Percentiles rank a stretch among this genome's conserved stretches.
Conservation (phyloP, 768 basidiomycete genomes). For the Cantharellus anzutake region DNA sequence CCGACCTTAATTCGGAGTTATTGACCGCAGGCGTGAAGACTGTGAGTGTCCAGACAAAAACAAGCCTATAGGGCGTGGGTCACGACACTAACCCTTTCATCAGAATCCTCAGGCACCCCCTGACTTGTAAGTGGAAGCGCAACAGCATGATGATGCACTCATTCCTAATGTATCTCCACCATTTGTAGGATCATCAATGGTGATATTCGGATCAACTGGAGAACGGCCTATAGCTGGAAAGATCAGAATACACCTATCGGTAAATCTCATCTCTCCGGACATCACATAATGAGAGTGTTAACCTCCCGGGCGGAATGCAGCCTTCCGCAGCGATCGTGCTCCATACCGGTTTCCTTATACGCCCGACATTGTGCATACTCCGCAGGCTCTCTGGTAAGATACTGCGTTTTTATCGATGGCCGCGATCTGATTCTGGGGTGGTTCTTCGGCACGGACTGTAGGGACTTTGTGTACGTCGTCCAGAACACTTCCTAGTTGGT, state of each 20-base stretch:
- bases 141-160: not conserved
- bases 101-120: conserved; percentile 21
- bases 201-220: not conserved
- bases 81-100: not conserved
- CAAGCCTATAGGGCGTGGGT: not conserved
- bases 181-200: not conserved
- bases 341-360: not conserved
- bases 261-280: no score
- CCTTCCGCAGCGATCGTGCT: not conserved
- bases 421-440: not conserved
- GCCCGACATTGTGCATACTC: not conserved
- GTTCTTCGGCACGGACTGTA: not conserved
- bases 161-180: not conserved
- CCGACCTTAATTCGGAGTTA: conserved; percentile 38
- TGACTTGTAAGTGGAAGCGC: conserved; percentile 17
- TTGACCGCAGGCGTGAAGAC: conserved; percentile 24
- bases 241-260: not conserved
- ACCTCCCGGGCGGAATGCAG: no score
- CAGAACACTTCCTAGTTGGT: no score
- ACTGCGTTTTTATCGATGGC: not conserved
- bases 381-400: not conserved
- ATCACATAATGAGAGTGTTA: no score
- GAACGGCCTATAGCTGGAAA: not conserved
- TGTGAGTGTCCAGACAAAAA: conserved; percentile 10
- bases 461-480: no score